Percentiles rank a stretch among this genome's conserved stretches.
These are phyloP conservation scores for Hymenoscyphus fraxineus DNA, from an alignment of 2,329 filamentous ascomycete species.

Conservation along the genomic window DNA sequence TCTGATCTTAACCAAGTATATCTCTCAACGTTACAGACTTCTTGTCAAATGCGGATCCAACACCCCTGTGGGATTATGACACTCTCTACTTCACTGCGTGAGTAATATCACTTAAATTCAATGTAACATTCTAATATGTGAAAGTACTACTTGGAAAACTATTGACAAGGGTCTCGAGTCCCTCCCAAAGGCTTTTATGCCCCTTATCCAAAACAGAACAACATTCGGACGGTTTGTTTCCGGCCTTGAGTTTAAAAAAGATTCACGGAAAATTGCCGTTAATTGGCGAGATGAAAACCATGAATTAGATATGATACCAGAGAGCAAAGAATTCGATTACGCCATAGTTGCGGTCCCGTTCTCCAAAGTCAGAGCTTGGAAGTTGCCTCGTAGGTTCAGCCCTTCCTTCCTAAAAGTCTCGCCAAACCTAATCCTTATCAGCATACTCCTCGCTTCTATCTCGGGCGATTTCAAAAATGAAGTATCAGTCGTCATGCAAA, in stretches of 20 bases:
- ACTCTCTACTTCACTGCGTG: conserved; percentile 23
- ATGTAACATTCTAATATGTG: not conserved
- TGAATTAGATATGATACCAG: conserved; percentile 9
- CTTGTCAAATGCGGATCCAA: conserved; percentile 6
- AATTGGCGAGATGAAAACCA: conserved; percentile 47
- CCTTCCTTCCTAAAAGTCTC: not conserved
- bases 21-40: conserved; percentile 12
- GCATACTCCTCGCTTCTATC: conserved; percentile 41
- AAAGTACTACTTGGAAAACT: conserved; percentile 21
- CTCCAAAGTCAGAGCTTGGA: conserved; percentile 29
- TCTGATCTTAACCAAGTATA: conserved; percentile 10
- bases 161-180: conserved; percentile 46
- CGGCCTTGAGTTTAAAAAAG: conserved; percentile 50
- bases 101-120: not conserved
- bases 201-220: conserved; percentile 54
- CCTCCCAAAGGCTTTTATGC: conserved; percentile 59
- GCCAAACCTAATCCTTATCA: not conserved
- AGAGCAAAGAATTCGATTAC: conserved; percentile 27
- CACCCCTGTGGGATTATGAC: conserved; percentile 36
- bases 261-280: conserved; percentile 51
- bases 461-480: conserved; percentile 46
- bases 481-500: conserved; percentile 48
- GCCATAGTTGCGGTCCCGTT: conserved; percentile 30
- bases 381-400: conserved; percentile 9
- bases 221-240: conserved; percentile 55